A percentile compares a stretch with the other conserved stretches of the same genome.
These are phyloP conservation scores for Trichoderma oligosporum DNA, from an alignment of 2,329 filamentous ascomycete genomes.

Conservation along the genomic window DNA sequence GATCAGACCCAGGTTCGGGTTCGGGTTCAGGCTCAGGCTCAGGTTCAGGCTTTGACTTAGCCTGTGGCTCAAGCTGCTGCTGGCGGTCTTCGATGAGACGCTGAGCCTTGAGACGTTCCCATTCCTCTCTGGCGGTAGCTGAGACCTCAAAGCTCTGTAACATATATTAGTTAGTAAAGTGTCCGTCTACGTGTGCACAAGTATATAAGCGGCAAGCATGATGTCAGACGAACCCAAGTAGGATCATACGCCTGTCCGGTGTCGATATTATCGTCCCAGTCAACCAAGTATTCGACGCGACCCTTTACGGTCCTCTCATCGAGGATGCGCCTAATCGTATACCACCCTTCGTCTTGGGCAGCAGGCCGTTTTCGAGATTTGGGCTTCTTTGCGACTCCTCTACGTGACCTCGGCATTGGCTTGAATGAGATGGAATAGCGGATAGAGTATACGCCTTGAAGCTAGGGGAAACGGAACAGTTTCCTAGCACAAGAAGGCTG, in stretches of 20 bases:
- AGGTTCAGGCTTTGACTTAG: neutral
- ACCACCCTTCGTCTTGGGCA: constrained; percentile 32
- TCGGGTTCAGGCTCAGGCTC: neutral
- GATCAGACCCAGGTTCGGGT: neutral
- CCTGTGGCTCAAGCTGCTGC: neutral
- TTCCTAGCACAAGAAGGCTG: constrained; percentile 8
- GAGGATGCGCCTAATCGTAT: constrained; percentile 34
- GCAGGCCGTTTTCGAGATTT: constrained; percentile 23
- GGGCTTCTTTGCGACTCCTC: constrained; percentile 21
- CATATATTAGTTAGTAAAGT: constrained; percentile 23
- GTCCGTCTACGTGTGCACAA: neutral
- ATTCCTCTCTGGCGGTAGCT: constrained; percentile 32
- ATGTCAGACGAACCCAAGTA: constrained; percentile 32
- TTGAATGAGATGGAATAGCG: constrained; percentile 15
- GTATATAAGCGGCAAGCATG: constrained; percentile 8
- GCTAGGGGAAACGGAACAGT: constrained; percentile 2
- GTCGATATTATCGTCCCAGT: constrained; percentile 35
- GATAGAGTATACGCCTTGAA: neutral
- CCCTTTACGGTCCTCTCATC: constrained; percentile 31
- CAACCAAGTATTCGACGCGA: constrained; percentile 35
- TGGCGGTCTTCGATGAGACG: constrained; percentile 5
- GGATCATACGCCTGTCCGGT: constrained; percentile 34
- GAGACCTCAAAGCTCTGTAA: constrained; percentile 33
- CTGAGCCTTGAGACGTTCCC: constrained; percentile 29
- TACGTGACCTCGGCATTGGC: constrained; percentile 35